Evolutionary conservation across 2,329 filamentous ascomycete genomes (phyloP).

Genomic region (Blastomyces percursus): DNA sequence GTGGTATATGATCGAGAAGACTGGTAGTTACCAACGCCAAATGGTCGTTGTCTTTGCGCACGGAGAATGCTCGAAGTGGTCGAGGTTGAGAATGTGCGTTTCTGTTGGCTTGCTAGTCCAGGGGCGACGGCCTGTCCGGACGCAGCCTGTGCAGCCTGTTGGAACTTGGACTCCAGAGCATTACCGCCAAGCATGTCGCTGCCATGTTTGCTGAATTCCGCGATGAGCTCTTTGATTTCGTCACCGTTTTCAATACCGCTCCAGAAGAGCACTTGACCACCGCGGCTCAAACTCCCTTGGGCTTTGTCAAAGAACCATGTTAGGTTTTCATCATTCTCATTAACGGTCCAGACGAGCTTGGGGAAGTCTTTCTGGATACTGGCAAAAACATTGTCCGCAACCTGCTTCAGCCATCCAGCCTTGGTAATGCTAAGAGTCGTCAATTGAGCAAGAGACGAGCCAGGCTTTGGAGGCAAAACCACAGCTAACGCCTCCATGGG

Average conservation of each 20-base stretch:
- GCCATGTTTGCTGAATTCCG: constrained; percentile 72
- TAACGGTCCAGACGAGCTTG: constrained; percentile 91
- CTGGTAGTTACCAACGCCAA: constrained; percentile 19
- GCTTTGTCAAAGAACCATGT: constrained; percentile 98
- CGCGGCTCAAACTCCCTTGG: constrained; percentile 75
- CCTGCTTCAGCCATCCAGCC: constrained; percentile 85
- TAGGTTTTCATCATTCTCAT: constrained; percentile 88
- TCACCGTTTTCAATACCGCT: constrained; percentile 75
- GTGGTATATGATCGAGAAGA: constrained; percentile 32
- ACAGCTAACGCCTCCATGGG: constrained; percentile 86
- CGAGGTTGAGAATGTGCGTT: constrained; percentile 56
- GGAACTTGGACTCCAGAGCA: constrained; percentile 76
- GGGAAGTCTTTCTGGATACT: constrained; percentile 89
- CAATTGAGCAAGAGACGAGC: constrained; percentile 63
- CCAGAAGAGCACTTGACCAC: constrained; percentile 91
- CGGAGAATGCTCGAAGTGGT: constrained; percentile 29
- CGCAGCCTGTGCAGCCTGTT: constrained; percentile 62
- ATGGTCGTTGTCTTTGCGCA: constrained; percentile 19
- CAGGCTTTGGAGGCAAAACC: constrained; percentile 61
- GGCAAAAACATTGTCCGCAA: constrained; percentile 89
- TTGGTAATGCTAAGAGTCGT: constrained; percentile 90
- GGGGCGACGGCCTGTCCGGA: constrained; percentile 42
- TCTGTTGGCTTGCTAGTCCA: constrained; percentile 47
- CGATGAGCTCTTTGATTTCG: constrained; percentile 72
- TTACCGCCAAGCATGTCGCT: constrained; percentile 80